Evolutionary conservation across 768 basidiomycete genomes (phyloP).

Genomic region (Symmetrospora coprosmae): DNA sequence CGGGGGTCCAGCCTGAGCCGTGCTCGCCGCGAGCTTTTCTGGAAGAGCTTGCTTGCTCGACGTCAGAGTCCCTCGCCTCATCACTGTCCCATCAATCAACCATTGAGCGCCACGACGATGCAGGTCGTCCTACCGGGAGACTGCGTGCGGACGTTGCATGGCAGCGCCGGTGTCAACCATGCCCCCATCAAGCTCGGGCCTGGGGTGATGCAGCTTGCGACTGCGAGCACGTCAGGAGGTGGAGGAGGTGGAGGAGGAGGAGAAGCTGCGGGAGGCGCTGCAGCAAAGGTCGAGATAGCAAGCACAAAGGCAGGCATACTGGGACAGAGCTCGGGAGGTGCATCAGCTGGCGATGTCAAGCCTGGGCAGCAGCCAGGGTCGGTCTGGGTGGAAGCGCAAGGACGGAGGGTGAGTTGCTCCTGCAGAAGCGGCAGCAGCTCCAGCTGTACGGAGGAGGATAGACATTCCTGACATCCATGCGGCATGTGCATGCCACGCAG

Average conservation of each 20-base stretch:
- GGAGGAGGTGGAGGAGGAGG: background rate
- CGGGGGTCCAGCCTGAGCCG: no score
- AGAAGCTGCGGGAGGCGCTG: no score
- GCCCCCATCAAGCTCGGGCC: background rate
- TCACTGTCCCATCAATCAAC: background rate
- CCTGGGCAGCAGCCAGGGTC: background rate
- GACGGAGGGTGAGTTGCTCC: background rate
- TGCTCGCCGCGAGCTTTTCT: no score
- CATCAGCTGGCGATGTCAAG: background rate
- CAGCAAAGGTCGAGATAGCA: background rate
- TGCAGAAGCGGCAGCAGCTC: background rate
- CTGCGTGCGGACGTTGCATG: background rate
- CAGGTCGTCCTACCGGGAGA: constrained; percentile 11
- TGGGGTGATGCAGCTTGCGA: background rate
- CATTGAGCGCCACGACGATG: background rate
- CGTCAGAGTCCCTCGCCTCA: background rate
- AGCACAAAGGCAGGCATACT: background rate
- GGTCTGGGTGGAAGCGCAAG: background rate
- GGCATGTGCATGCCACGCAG: no score
- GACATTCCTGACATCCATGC: no score
- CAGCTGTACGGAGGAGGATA: background rate
- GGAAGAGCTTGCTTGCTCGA: no score
- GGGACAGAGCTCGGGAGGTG: background rate
- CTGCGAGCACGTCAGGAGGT: background rate
- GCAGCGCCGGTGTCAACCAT: background rate